Evolutionary conservation across 2,329 filamentous ascomycete genomes (phyloP).

Genomic region (Dactylellina sp.): DNA sequence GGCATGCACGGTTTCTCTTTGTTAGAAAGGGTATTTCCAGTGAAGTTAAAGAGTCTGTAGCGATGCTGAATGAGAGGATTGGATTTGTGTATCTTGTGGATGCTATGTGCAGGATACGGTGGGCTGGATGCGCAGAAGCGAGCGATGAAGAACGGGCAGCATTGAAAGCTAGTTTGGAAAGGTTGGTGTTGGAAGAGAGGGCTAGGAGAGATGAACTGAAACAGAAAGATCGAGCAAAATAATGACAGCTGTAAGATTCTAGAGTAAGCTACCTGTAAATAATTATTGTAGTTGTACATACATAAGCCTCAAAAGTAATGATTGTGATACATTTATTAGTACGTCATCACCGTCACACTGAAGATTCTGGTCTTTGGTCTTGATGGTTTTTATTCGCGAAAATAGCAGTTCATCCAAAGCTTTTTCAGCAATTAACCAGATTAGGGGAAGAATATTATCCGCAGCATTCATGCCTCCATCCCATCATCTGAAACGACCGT

Average conservation of each 20-base stretch:
- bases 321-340: background rate
- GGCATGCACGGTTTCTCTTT: constrained; percentile 73
- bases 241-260: background rate
- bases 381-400: too few relatives aligned
- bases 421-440: background rate
- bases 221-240: constrained; percentile 62
- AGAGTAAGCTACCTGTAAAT: constrained; percentile 30
- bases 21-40: constrained; percentile 71
- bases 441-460: too few relatives aligned
- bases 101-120: constrained; percentile 85
- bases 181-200: constrained; percentile 71
- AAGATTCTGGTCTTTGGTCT: too few relatives aligned
- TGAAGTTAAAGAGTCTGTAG: constrained; percentile 73
- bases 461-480: background rate
- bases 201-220: constrained; percentile 55
- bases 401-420: background rate
- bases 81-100: constrained; percentile 95
- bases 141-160: constrained; percentile 75
- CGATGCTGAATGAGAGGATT: constrained; percentile 86
- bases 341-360: too few relatives aligned
- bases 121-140: constrained; percentile 84
- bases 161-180: constrained; percentile 73
- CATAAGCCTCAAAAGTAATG: background rate
- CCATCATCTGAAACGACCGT: constrained; percentile 11
- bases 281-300: background rate